Conservation (phyloP, 768 basidiomycete genomes). For the Hypsizygus marmoreus region DNA sequence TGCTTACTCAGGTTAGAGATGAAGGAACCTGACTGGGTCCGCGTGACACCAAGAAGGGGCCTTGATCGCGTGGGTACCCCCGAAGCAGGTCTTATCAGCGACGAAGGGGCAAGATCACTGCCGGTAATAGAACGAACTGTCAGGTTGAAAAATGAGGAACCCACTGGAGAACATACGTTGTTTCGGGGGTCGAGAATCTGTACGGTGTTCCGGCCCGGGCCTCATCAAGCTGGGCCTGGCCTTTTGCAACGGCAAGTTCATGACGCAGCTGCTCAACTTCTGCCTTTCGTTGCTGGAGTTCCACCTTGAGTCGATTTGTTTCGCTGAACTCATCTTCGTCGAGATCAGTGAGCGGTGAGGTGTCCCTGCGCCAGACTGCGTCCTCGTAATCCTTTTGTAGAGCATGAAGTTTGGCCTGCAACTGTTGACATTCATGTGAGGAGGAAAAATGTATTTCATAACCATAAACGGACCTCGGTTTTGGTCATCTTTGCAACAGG, state of each 20-base stretch:
- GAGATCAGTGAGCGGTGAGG: conserved; percentile 35
- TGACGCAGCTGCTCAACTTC: conserved; percentile 29
- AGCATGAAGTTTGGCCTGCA: conserved; percentile 28
- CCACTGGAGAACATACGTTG: conserved; percentile 1
- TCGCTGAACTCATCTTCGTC: conserved; percentile 32
- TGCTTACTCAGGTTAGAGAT: conserved; percentile 49
- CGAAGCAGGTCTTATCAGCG: conserved; percentile 10
- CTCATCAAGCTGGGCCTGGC: background rate
- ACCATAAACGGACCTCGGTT: conserved; percentile 35
- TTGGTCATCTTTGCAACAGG: conserved; percentile 39
- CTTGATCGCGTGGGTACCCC: conserved; percentile 5
- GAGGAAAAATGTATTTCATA: background rate
- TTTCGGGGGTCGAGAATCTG: conserved; percentile 8
- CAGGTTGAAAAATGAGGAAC: background rate
- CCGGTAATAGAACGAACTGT: background rate
- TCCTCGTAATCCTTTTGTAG: conserved; percentile 24
- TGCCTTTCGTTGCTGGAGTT: conserved; percentile 24
- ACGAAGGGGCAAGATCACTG: conserved; percentile 6
- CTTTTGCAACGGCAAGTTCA: conserved; percentile 20
- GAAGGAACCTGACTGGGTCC: conserved; percentile 50
- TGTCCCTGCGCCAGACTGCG: conserved; percentile 20
- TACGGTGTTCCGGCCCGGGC: background rate
- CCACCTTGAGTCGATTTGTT: conserved; percentile 24
- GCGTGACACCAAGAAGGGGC: conserved; percentile 22
- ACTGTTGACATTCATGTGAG: conserved; percentile 17